These are phyloP conservation scores for Aureobasidium sp. DNA, from an alignment of 2,329 filamentous ascomycete species.

Conservation along the genomic window DNA sequence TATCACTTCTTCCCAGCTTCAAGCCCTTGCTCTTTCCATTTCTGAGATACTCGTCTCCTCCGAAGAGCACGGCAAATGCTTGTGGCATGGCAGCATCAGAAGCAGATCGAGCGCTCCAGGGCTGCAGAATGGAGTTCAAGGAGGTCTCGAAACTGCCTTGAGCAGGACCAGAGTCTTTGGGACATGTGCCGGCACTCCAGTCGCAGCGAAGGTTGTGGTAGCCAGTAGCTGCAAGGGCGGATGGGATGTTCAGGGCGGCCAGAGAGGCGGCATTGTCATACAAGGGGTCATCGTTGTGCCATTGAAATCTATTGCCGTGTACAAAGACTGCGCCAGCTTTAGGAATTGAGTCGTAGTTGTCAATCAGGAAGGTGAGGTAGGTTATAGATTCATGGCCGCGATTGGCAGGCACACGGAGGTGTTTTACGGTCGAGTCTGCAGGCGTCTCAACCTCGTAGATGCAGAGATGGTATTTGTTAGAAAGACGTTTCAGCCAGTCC, in stretches of 20 bases:
- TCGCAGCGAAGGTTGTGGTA: conserved; percentile 47
- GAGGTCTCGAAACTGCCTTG: conserved; percentile 28
- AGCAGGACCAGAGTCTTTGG: conserved; percentile 25
- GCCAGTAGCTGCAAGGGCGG: conserved; percentile 34
- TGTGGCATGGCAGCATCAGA: conserved; percentile 41
- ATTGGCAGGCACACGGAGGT: conserved; percentile 39
- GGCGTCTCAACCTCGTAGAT: conserved; percentile 40
- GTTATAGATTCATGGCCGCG: conserved; percentile 57
- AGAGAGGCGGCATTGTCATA: conserved; percentile 43
- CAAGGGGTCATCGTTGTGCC: conserved; percentile 49
- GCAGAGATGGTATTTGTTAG: conserved; percentile 39
- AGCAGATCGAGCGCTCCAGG: conserved; percentile 19
- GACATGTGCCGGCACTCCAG: conserved; percentile 40
- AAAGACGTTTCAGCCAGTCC: conserved; percentile 37
- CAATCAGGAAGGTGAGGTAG: conserved; percentile 54
- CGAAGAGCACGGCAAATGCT: conserved; percentile 39
- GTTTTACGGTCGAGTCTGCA: conserved; percentile 24
- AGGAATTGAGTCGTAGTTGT: conserved; percentile 52
- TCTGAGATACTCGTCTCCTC: conserved; percentile 11
- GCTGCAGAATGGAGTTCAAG: conserved; percentile 31
- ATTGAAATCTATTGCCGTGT: conserved; percentile 50
- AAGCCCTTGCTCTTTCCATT: conserved; percentile 28
- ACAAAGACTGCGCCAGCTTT: conserved; percentile 51
- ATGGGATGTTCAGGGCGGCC: conserved; percentile 31
- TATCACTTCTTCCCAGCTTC: conserved; percentile 40